These are phyloP conservation scores for Scedosporium minutisporum DNA, from an alignment of 2,329 filamentous ascomycete species.

Conservation along the genomic window DNA sequence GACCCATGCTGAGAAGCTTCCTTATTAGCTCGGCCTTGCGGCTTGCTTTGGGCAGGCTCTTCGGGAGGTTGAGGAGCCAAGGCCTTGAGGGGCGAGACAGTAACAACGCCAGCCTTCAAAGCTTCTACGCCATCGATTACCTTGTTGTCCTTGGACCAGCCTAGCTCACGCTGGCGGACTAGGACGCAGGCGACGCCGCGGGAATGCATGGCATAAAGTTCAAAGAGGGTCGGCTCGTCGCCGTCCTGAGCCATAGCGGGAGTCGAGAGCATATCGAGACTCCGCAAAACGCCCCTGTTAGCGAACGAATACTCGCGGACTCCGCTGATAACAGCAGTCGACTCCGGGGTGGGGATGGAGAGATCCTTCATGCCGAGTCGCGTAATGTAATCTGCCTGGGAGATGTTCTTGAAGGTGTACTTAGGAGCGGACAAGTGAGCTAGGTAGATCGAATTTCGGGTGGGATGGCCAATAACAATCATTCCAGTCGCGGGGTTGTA, in stretches of 20 bases:
- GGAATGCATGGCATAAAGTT: slow-evolving; percentile 95
- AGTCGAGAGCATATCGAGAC: slow-evolving; percentile 75
- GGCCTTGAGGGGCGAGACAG: slow-evolving; percentile 59
- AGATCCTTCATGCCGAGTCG: slow-evolving; percentile 64
- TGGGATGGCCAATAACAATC: slow-evolving; percentile 90
- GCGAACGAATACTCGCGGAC: slow-evolving; percentile 90
- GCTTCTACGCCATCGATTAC: slow-evolving; percentile 72
- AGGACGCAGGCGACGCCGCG: slow-evolving; percentile 87
- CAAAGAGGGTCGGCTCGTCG: slow-evolving; percentile 66
- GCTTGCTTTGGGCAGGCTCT: slow-evolving; percentile 26
- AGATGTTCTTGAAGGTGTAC: slow-evolving; percentile 74
- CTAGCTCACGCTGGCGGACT: slow-evolving; percentile 80
- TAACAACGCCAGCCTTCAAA: slow-evolving; percentile 61
- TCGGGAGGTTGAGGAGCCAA: slow-evolving; percentile 36
- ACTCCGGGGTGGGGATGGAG: slow-evolving; percentile 73
- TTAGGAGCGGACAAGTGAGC: slow-evolving; percentile 89
- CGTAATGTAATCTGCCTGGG: slow-evolving; percentile 80
- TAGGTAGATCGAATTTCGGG: slow-evolving; percentile 95
- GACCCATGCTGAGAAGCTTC: slow-evolving; percentile 20
- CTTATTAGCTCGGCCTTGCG: slow-evolving; percentile 21
- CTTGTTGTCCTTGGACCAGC: slow-evolving; percentile 86
- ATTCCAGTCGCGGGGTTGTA: slow-evolving; percentile 91
- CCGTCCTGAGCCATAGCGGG: slow-evolving; percentile 53
- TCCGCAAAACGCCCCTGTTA: slow-evolving; percentile 77
- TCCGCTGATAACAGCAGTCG: slow-evolving; percentile 94